These are phyloP conservation scores for Acacia crassicarpa DNA, from an alignment of 306 rosid species.

Conservation along the genomic window DNA sequence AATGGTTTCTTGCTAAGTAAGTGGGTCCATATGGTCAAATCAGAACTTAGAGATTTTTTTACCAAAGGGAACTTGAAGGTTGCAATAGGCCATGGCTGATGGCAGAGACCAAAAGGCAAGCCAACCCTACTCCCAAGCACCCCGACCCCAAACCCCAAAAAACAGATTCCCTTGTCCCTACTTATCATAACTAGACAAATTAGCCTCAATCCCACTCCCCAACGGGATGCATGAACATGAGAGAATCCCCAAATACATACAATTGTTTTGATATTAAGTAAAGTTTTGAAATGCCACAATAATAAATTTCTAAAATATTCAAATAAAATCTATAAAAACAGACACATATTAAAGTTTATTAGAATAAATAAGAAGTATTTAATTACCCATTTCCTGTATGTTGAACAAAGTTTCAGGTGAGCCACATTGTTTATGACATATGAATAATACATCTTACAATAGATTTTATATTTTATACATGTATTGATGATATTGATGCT, in stretches of 20 bases:
- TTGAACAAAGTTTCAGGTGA: neutral
- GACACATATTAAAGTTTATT: neutral
- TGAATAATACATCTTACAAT: neutral
- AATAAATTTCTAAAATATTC: neutral
- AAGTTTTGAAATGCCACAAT: neutral
- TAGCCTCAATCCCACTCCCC: neutral
- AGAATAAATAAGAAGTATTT: neutral
- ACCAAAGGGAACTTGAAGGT: neutral
- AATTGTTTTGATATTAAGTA: neutral
- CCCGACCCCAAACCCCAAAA: neutral
- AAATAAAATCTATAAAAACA: neutral
- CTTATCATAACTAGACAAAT: neutral
- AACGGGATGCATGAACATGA: neutral
- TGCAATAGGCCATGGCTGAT: neutral
- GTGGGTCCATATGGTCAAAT: neutral
- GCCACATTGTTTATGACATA: neutral
- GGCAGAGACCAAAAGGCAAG: neutral
- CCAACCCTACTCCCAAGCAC: neutral
- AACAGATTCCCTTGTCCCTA: neutral
- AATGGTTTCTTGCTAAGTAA: neutral
- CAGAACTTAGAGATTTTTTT: neutral
- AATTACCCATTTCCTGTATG: neutral
- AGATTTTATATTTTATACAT: too few relatives aligned
- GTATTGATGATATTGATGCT: neutral
- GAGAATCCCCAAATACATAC: neutral